Evolutionary conservation across 345 rosid species (phyloP).

Genomic region (Murraya koenigii): DNA sequence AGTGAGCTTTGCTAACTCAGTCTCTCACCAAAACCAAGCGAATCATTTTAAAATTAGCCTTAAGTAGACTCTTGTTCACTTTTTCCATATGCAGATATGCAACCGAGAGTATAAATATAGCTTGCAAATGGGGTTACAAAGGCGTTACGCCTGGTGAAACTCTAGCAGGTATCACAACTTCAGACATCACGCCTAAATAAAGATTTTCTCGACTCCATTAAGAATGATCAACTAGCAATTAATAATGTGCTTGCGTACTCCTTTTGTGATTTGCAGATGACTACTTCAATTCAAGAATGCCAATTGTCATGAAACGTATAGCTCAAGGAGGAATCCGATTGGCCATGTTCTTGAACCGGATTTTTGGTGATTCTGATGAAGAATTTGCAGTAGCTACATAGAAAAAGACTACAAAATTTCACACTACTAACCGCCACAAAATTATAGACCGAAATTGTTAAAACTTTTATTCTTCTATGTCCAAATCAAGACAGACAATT

Average conservation of each 20-base stretch:
- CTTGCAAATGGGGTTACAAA: constrained; percentile 93
- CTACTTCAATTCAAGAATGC: constrained; percentile 82
- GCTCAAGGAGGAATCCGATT: constrained; percentile 91
- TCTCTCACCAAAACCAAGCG: neutral
- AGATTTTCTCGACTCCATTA: neutral
- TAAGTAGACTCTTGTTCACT: neutral
- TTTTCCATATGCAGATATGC: constrained; percentile 50
- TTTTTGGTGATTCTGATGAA: constrained; percentile 43
- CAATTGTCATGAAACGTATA: constrained; percentile 84
- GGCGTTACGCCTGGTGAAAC: constrained; percentile 69
- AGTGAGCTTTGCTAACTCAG: constrained; percentile 32
- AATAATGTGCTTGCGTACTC: neutral
- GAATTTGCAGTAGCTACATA: constrained; percentile 53
- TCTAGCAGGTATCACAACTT: constrained; percentile 48
- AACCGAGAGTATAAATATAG: constrained; percentile 68
- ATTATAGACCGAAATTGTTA: neutral
- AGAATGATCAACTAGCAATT: neutral
- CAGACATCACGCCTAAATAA: neutral
- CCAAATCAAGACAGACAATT: neutral
- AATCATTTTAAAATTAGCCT: neutral
- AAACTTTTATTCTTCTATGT: neutral
- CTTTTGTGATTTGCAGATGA: constrained; percentile 47
- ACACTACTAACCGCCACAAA: neutral
- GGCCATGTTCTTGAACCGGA: constrained; percentile 76
- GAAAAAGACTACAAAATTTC: neutral